Evolutionary conservation across 202 grass and related monocot species (phyloP).

Genomic region (Zizania palustris): DNA sequence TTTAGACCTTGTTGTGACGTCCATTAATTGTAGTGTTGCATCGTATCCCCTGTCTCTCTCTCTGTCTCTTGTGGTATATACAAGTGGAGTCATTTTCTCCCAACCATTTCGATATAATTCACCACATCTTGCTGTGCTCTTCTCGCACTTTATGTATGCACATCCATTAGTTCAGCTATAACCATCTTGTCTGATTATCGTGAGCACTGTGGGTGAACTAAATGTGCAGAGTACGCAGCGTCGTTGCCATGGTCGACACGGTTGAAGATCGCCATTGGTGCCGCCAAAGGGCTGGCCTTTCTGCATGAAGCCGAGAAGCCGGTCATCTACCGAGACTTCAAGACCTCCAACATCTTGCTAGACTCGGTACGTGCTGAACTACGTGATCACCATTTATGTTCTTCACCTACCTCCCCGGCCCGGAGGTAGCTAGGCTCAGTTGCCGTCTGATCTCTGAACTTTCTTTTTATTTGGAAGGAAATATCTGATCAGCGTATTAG

Average conservation of each 20-base stretch:
- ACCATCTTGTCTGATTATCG: slow-evolving; percentile 28
- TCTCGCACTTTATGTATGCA: background rate
- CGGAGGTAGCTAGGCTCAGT: background rate
- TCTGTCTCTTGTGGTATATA: background rate
- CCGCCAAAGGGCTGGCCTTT: slow-evolving; percentile 68
- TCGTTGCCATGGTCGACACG: slow-evolving; percentile 73
- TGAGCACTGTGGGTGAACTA: background rate
- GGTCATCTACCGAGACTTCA: slow-evolving; percentile 79
- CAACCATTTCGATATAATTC: slow-evolving; percentile 50
- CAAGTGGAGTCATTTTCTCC: slow-evolving; percentile 44
- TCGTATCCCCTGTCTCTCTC: slow-evolving; percentile 1
- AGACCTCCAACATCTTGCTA: slow-evolving; percentile 76
- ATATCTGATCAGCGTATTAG: background rate
- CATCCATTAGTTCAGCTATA: background rate
- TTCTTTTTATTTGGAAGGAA: too few species aligned
- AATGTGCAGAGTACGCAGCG: slow-evolving; percentile 49
- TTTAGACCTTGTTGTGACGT: slow-evolving; percentile 39
- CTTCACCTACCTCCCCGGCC: slow-evolving; percentile 6
- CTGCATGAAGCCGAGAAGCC: slow-evolving; percentile 71
- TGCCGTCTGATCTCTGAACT: background rate
- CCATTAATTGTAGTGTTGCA: slow-evolving; percentile 40
- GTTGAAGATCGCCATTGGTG: slow-evolving; percentile 65
- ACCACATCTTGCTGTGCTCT: background rate
- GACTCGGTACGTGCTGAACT: slow-evolving; percentile 51
- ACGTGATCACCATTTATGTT: background rate